A percentile compares a stretch with the other conserved stretches of the same genome.
Evolutionary conservation across 1,284 basidiomycete species (phyloP).

Genomic region (Meira nashicola): DNA sequence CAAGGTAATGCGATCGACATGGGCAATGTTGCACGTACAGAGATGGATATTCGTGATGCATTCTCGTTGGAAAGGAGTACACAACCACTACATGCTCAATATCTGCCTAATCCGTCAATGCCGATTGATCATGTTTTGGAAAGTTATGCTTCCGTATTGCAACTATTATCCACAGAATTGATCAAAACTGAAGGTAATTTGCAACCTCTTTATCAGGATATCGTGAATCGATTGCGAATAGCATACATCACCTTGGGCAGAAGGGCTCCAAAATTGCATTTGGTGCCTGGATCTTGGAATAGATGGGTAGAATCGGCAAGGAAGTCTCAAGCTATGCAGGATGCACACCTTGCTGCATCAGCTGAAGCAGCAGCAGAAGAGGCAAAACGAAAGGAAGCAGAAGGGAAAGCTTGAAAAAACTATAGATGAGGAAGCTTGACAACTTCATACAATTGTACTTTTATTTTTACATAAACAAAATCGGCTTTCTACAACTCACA

Average conservation of each 20-base stretch:
- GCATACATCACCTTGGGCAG: constrained; percentile 6
- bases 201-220: background rate
- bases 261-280: background rate
- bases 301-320: background rate
- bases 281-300: background rate
- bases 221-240: background rate
- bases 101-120: no score
- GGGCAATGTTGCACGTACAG: background rate
- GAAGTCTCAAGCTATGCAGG: no score
- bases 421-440: no score
- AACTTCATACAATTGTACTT: no score
- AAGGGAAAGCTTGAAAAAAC: no score
- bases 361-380: no score
- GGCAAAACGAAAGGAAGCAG: no score
- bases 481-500: no score
- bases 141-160: background rate
- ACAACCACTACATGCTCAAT: no score
- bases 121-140: background rate
- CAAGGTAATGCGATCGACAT: constrained; percentile 1
- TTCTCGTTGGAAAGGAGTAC: no score
- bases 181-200: background rate
- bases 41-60: background rate
- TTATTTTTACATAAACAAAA: no score
- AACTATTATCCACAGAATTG: background rate
- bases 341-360: no score